phyloP scores from a whole-genome alignment of 441 rosid species.

The Metrosideros polymorpha region DNA sequence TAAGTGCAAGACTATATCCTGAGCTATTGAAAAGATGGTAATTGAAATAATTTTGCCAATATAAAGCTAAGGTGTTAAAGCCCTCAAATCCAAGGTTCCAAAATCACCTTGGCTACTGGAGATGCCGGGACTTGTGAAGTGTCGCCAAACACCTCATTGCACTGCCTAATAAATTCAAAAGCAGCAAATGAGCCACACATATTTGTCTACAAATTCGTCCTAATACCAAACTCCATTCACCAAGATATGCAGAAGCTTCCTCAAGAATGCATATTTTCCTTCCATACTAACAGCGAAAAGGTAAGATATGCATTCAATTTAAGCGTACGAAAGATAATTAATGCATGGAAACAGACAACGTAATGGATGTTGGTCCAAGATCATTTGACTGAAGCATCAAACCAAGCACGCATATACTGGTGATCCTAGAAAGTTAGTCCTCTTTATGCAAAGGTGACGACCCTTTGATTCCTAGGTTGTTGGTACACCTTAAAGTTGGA shows the following conservation, averaged over 20 bases:
- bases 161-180: background rate
- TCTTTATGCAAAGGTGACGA: conserved; percentile 12
- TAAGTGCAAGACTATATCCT: background rate
- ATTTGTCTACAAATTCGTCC: background rate
- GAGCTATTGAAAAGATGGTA: background rate
- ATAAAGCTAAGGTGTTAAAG: background rate
- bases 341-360: background rate
- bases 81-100: background rate
- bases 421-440: background rate
- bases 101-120: background rate
- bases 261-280: background rate
- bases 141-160: background rate
- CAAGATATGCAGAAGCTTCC: background rate
- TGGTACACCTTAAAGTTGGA: conserved; percentile 5
- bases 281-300: background rate
- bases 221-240: background rate
- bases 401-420: background rate
- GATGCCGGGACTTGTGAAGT: background rate
- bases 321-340: background rate
- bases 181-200: background rate
- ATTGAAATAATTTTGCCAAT: background rate
- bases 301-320: background rate
- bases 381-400: background rate
- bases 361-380: background rate
- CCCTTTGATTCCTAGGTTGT: conserved; percentile 12